Evolutionary conservation across 208 protist species (phyloP), one percentile per base, ranked within the genome.

Genomic region (Acanthamoeba lenticulata): DNA sequence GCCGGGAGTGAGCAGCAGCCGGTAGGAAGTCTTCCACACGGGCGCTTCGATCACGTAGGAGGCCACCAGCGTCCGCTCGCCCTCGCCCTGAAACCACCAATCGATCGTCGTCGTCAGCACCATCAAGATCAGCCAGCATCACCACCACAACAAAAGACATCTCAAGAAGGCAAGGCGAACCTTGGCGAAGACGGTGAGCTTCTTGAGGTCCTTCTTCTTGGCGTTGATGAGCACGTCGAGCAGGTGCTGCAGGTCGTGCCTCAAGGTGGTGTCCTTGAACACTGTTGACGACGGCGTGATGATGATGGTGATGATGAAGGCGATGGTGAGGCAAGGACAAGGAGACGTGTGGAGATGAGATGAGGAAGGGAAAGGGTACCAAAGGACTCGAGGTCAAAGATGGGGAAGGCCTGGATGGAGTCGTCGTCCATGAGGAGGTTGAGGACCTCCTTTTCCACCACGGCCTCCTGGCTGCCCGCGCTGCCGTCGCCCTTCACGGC

Each of bases 11-110:
- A 79, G 34, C 5, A 79, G 36, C 27, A 79, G 21, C 21, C 67
- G 67, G 67, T 79, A 79, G 67, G 67, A 36, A 36, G 67, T 44
- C 67, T 79, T 79, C 67, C 67, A 79, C 67, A 79, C 67, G 13
- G 67, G 67, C 13, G 67, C 67, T 36, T 79, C 67, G 5, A 79
- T 29, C 27, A 79, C 34, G 67, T 79, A 79, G 3, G 67, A 79
- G 27, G 67, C 67, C 5, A 60, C 52, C 11, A 60, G 52, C 11
- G 52, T 60, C 21, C 52, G 52, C 52, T 60, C 52, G 11, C 52
- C 52, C 52, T 60, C 52, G 21, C 52, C n/a, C n/a, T n/a, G n/a
- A n/a, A n/a, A n/a, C n/a, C n/a, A n/a, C n/a, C n/a, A n/a, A n/a
- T n/a, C n/a, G n/a, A n/a, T n/a, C n/a, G n/a, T n/a, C n/a, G n/a